A percentile compares a stretch with the other conserved stretches of the same genome.
Conservation (phyloP, 495 filamentous ascomycete species). For the Tuber brumale region DNA sequence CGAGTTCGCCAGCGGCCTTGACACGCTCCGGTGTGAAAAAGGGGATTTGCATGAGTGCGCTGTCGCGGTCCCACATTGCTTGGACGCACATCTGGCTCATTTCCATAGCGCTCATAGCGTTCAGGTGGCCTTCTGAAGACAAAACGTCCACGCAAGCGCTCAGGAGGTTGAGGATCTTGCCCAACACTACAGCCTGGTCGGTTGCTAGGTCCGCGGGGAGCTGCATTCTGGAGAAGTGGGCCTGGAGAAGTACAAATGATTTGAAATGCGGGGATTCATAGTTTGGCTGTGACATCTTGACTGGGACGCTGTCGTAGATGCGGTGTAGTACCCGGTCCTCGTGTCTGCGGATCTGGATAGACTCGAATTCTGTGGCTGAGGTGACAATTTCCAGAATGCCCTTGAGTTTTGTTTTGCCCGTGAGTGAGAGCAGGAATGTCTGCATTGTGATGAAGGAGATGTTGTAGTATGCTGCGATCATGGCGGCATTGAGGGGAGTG, state of each 20-base stretch:
- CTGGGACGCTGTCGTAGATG: constrained; percentile 87
- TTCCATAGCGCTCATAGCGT: constrained; percentile 98
- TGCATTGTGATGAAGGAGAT: constrained; percentile 99
- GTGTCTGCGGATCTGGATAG: constrained; percentile 87
- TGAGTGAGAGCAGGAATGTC: constrained; percentile 95
- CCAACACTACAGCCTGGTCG: constrained; percentile 83
- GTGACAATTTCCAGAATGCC: constrained; percentile 95
- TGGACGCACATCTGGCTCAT: constrained; percentile 99
- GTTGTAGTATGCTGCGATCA: constrained; percentile 98
- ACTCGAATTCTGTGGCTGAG: constrained; percentile 92
- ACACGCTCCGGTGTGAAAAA: constrained; percentile 81
- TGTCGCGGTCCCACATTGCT: constrained; percentile 98
- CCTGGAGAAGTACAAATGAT: constrained; percentile 90
- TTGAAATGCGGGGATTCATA: constrained; percentile 98
- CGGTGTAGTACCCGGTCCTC: constrained; percentile 82
- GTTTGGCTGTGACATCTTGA: constrained; percentile 79
- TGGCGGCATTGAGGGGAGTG: constrained; percentile 83
- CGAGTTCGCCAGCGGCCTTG: constrained; percentile 71
- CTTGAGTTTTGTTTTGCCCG: constrained; percentile 82
- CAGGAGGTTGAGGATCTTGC: constrained; percentile 78
- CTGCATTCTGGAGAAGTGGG: constrained; percentile 95
- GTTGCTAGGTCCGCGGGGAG: constrained; percentile 94
- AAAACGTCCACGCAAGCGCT: constrained; percentile 92
- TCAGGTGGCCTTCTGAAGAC: constrained; percentile 90
- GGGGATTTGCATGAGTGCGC: constrained; percentile 93